A percentile compares a stretch with the other conserved stretches of the same genome.
Conservation (phyloP, 2,329 filamentous ascomycete genomes). For the Penicillium sp. region DNA sequence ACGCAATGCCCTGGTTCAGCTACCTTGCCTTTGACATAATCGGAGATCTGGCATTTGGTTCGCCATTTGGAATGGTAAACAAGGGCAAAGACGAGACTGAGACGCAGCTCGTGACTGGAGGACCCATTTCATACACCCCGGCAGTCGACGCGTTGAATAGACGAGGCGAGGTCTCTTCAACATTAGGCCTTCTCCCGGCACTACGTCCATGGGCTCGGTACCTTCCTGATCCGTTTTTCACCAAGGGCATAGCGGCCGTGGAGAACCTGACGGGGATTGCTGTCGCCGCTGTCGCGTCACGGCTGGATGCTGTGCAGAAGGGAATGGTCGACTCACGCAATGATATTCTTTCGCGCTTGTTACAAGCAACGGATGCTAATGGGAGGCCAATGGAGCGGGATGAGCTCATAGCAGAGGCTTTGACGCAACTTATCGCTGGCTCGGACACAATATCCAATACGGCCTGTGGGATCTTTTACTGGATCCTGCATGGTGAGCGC, state of each 20-base stretch:
- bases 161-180: constrained; percentile 22
- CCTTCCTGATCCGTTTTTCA: constrained; percentile 26
- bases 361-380: constrained; percentile 28
- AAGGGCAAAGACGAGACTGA: constrained; percentile 21
- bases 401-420: constrained; percentile 32
- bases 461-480: constrained; percentile 22
- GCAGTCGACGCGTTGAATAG: constrained; percentile 20
- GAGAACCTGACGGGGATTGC: constrained; percentile 26
- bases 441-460: constrained; percentile 37
- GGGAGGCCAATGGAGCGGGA: constrained; percentile 28
- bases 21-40: constrained; percentile 24
- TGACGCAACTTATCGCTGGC: constrained; percentile 36
- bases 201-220: constrained; percentile 17
- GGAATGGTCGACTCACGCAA: constrained; percentile 17
- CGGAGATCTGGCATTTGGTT: constrained; percentile 21
- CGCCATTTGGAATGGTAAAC: constrained; percentile 24
- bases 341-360: constrained; percentile 32
- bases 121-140: constrained; percentile 16
- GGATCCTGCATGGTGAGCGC: constrained; percentile 28
- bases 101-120: constrained; percentile 13
- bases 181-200: constrained; percentile 16
- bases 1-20: constrained; percentile 24
- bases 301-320: constrained; percentile 16
- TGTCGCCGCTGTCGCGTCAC: constrained; percentile 15
- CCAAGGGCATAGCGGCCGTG: constrained; percentile 28